Conservation (phyloP, 306 rosid species). For the Delonix regia region DNA sequence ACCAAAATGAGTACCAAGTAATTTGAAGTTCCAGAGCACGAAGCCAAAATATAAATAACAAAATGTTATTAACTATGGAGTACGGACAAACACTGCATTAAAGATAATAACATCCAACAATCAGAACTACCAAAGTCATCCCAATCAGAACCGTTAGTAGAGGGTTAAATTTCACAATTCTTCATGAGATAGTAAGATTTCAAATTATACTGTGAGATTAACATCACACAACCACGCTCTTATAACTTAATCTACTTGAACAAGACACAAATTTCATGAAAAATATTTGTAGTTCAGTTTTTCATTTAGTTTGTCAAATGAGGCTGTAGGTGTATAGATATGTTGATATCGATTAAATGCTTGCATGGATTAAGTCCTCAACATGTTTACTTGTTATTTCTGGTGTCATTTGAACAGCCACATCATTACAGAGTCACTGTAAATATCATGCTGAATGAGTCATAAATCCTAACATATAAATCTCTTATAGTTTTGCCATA, state of each 20-base stretch:
- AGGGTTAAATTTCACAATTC: not conserved
- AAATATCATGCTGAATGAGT: not conserved
- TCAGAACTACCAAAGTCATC: no score
- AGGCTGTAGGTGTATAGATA: not conserved
- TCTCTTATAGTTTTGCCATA: not conserved
- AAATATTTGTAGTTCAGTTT: no score
- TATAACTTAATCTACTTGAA: no score
- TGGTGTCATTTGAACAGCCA: not conserved
- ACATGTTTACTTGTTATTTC: not conserved
- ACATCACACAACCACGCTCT: no score
- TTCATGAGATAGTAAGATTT: no score
- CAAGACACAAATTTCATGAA: no score
- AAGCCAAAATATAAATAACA: no score
- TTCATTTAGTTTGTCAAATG: not conserved
- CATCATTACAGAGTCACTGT: not conserved
- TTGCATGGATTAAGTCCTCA: not conserved
- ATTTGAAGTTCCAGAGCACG: no score
- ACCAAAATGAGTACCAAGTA: no score
- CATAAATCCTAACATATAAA: not conserved
- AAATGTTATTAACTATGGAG: not conserved
- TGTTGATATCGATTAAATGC: not conserved
- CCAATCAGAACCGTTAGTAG: not conserved
- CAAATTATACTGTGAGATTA: no score
- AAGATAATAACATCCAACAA: conserved; percentile 12
- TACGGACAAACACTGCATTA: not conserved